Evolutionary conservation across 2,329 filamentous ascomycete genomes (phyloP).

Genomic region (Ascochyta viciae-villosae): DNA sequence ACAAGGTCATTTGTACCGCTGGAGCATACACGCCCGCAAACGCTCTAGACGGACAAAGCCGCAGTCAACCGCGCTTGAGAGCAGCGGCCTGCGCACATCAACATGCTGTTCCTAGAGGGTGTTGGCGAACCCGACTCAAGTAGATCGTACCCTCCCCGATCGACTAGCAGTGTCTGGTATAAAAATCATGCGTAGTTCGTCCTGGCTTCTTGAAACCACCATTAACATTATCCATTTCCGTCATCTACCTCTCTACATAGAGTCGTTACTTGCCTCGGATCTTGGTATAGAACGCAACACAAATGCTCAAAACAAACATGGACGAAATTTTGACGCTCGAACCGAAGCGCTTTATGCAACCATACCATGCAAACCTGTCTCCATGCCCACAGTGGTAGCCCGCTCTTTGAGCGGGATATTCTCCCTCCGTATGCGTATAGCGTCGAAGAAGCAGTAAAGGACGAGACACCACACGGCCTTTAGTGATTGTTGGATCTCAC

Average conservation of each 20-base stretch:
- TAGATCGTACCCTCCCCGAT: too few relatives aligned
- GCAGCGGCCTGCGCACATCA: background rate
- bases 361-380: conserved; percentile 22
- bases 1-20: conserved; percentile 2
- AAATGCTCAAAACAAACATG: conserved; percentile 12
- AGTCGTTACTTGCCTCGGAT: conserved; percentile 6
- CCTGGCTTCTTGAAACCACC: background rate
- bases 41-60: conserved; percentile 19
- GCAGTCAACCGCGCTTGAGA: conserved; percentile 8
- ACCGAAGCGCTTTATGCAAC: conserved; percentile 29
- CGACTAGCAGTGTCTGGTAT: too few relatives aligned
- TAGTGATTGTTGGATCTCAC: conserved; percentile 21
- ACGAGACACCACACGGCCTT: background rate
- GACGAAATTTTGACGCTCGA: conserved; percentile 23
- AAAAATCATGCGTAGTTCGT: background rate
- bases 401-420: background rate
- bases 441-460: background rate
- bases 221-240: conserved; percentile 7
- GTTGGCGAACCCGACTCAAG: too few relatives aligned
- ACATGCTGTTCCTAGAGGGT: background rate
- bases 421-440: background rate
- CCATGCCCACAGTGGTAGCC: conserved; percentile 20
- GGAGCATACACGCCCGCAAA: conserved; percentile 1
- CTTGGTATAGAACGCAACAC: conserved; percentile 23
- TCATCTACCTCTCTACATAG: conserved; percentile 4